phyloP scores from a whole-genome alignment of 2,329 filamentous ascomycete species.

The Claviceps quebecensis region DNA sequence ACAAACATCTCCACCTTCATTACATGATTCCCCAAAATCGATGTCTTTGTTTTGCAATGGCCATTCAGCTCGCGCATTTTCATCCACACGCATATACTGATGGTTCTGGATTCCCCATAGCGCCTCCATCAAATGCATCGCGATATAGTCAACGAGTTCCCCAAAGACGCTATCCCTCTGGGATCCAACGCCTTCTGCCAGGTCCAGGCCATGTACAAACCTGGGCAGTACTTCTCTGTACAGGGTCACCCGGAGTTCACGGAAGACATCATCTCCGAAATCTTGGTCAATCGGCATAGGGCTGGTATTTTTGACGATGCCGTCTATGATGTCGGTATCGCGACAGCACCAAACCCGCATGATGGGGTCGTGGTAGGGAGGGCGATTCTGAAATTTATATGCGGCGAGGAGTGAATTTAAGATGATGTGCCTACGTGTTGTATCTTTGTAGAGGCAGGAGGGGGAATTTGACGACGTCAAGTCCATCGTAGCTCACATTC shows the following conservation, averaged over 20 bases:
- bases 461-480: neutral
- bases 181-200: constrained; percentile 26
- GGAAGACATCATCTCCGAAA: constrained; percentile 23
- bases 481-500: neutral
- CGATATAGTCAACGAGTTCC: constrained; percentile 27
- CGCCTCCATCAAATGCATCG: constrained; percentile 34
- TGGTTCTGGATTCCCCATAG: constrained; percentile 12
- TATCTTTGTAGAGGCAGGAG: neutral
- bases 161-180: constrained; percentile 24
- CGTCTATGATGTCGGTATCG: constrained; percentile 53
- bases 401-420: constrained; percentile 38
- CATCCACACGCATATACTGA: neutral
- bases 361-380: constrained; percentile 66
- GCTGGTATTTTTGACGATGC: constrained; percentile 57
- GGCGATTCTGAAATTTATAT: constrained; percentile 64
- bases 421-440: neutral
- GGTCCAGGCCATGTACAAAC: constrained; percentile 29
- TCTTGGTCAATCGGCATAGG: constrained; percentile 39
- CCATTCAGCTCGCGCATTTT: too few species aligned
- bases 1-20: too few species aligned
- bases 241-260: constrained; percentile 36
- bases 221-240: constrained; percentile 24
- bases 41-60: neutral
- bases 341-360: constrained; percentile 51
- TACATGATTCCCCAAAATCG: too few species aligned